phyloP scores from a whole-genome alignment of 805 yeast genomes.

The Pichia sporocuriosa region DNA sequence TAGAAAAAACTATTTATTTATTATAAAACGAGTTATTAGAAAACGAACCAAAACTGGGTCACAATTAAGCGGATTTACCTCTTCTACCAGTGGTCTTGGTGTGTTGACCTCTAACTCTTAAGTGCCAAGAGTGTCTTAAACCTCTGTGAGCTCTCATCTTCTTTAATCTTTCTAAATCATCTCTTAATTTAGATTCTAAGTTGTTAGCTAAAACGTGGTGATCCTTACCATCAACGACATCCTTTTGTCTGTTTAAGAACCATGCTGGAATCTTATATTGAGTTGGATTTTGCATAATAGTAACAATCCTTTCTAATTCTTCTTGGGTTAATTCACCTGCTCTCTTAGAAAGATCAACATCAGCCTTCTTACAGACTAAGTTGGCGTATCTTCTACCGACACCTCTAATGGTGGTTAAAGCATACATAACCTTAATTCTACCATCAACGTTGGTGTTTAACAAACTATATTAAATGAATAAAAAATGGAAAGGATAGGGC shows the following conservation, averaged over 20 bases:
- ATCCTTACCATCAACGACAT: conserved; percentile 97
- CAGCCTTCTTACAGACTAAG: conserved; percentile 99
- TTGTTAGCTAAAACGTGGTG: conserved; percentile 98
- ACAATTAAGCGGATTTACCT: conserved; percentile 41
- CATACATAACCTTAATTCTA: conserved; percentile 99
- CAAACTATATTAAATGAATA: conserved; percentile 52
- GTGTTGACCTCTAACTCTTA: conserved; percentile 99
- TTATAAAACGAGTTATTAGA: conserved; percentile 2
- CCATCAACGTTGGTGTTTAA: conserved; percentile 99
- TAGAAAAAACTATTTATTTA: neutral
- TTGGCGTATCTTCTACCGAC: conserved; percentile 99
- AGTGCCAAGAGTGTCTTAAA: conserved; percentile 99
- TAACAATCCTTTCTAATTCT: conserved; percentile 99
- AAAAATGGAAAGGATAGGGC: neutral
- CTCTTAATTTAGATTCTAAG: conserved; percentile 99
- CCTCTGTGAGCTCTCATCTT: conserved; percentile 99
- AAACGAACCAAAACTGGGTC: neutral
- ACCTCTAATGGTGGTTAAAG: conserved; percentile 99
- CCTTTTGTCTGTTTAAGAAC: conserved; percentile 99
- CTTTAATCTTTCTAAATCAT: conserved; percentile 99
- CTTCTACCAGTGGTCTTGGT: conserved; percentile 99
- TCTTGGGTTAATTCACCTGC: conserved; percentile 99
- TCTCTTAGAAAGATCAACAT: conserved; percentile 95
- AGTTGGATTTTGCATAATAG: conserved; percentile 99
- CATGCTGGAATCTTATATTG: conserved; percentile 99